phyloP scores from a whole-genome alignment of 768 basidiomycete genomes.

The Lactifluus hygrophoroides region DNA sequence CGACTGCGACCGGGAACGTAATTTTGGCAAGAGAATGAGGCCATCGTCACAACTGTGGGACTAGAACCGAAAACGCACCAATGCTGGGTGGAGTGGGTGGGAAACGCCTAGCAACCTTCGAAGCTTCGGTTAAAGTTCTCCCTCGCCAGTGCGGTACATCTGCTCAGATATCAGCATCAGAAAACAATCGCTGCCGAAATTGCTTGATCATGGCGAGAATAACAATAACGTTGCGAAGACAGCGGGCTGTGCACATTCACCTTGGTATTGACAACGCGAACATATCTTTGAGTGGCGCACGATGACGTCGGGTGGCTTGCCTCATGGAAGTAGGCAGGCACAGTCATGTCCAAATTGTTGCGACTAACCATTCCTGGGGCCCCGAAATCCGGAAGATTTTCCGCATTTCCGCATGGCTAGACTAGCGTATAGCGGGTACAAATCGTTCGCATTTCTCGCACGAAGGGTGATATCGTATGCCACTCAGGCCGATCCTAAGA shows the following conservation, averaged over 20 bases:
- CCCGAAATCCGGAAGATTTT: neutral
- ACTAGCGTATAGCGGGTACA: neutral
- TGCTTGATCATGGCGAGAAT: neutral
- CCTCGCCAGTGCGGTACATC: neutral
- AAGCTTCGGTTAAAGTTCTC: neutral
- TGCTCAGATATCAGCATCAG: neutral
- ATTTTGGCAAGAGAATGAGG: neutral
- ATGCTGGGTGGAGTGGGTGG: neutral
- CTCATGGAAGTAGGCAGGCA: conserved; percentile 1
- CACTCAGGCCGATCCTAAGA: neutral
- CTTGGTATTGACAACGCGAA: neutral
- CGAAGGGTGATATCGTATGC: neutral
- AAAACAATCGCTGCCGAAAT: neutral
- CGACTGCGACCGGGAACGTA: neutral
- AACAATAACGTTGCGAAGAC: neutral
- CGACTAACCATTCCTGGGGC: neutral
- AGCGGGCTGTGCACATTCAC: no score
- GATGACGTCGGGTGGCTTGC: conserved; percentile 6
- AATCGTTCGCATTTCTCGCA: neutral
- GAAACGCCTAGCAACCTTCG: neutral
- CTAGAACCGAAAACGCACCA: neutral
- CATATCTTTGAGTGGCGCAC: neutral
- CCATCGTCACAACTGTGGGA: neutral
- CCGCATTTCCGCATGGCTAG: no score
- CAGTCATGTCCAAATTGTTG: neutral